phyloP scores from a whole-genome alignment of 208 protist species.

The Trypanosoma platydactyli region DNA sequence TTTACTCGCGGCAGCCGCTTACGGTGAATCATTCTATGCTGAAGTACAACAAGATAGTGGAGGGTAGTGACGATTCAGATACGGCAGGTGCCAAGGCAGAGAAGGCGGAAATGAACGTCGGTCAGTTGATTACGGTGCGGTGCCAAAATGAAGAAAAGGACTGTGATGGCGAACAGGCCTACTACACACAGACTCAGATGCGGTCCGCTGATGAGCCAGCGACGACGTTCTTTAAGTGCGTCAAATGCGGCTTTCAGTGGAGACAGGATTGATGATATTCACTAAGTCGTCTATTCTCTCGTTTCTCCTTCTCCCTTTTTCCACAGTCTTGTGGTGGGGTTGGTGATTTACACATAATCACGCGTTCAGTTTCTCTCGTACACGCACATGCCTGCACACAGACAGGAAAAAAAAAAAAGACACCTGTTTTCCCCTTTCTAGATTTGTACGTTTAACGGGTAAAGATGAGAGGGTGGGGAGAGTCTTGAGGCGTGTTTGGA shows the following conservation, averaged over 20 bases:
- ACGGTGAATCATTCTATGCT: slow-evolving; percentile 66
- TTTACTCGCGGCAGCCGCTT: slow-evolving; percentile 33
- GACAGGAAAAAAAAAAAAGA: too few species aligned
- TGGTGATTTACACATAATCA: background rate
- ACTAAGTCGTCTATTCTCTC: background rate
- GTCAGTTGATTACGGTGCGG: slow-evolving; percentile 79
- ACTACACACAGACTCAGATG: slow-evolving; percentile 97
- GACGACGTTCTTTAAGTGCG: slow-evolving; percentile 96
- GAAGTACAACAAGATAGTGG: slow-evolving; percentile 48
- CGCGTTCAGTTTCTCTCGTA: too few species aligned
- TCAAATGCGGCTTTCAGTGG: slow-evolving; percentile 94
- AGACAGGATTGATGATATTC: slow-evolving; percentile 57
- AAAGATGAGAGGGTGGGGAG: too few species aligned
- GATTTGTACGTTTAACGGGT: too few species aligned
- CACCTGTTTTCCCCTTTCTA: too few species aligned
- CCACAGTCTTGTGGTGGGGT: background rate
- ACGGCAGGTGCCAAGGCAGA: slow-evolving; percentile 30
- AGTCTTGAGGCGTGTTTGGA: too few species aligned
- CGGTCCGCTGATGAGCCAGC: slow-evolving; percentile 97
- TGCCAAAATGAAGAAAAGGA: slow-evolving; percentile 75
- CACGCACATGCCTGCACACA: too few species aligned
- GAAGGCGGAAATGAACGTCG: slow-evolving; percentile 39
- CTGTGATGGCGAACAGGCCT: slow-evolving; percentile 88
- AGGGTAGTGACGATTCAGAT: slow-evolving; percentile 8
- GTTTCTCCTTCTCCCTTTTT: background rate